These are phyloP conservation scores for Colletotrichum sp. DNA, from an alignment of 2,329 filamentous ascomycete species.

Conservation along the genomic window DNA sequence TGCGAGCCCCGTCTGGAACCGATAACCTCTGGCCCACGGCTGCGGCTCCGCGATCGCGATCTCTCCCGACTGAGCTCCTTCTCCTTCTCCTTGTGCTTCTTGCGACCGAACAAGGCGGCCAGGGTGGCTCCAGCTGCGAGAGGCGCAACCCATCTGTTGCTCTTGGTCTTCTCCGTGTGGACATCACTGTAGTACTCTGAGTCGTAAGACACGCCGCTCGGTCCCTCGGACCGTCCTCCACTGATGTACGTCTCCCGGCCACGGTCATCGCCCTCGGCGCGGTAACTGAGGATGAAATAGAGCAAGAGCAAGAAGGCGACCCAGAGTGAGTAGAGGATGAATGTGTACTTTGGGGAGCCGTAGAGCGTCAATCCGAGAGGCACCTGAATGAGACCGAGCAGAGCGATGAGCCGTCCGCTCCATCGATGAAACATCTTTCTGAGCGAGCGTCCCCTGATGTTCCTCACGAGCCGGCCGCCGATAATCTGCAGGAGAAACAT, in stretches of 20 bases:
- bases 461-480: constrained; percentile 68
- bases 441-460: constrained; percentile 54
- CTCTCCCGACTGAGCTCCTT: constrained; percentile 44
- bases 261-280: constrained; percentile 61
- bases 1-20: constrained; percentile 58
- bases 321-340: constrained; percentile 85
- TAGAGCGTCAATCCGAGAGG: constrained; percentile 90
- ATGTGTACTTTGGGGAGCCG: constrained; percentile 83
- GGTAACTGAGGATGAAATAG: constrained; percentile 83
- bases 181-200: constrained; percentile 45
- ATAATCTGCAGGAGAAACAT: constrained; percentile 74
- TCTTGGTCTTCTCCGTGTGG: constrained; percentile 40
- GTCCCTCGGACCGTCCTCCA: constrained; percentile 62
- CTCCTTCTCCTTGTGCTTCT: constrained; percentile 45
- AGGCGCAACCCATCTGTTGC: constrained; percentile 55
- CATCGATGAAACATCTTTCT: constrained; percentile 81
- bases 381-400: constrained; percentile 86
- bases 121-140: constrained; percentile 58
- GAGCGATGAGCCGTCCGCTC: constrained; percentile 77
- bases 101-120: constrained; percentile 49
- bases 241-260: constrained; percentile 59
- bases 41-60: constrained; percentile 37
- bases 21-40: constrained; percentile 52
- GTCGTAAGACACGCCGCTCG: constrained; percentile 39
- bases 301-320: constrained; percentile 73